Evolutionary conservation across 2,329 filamentous ascomycete species (phyloP).

Genomic region (Paramyrothecium roridum): DNA sequence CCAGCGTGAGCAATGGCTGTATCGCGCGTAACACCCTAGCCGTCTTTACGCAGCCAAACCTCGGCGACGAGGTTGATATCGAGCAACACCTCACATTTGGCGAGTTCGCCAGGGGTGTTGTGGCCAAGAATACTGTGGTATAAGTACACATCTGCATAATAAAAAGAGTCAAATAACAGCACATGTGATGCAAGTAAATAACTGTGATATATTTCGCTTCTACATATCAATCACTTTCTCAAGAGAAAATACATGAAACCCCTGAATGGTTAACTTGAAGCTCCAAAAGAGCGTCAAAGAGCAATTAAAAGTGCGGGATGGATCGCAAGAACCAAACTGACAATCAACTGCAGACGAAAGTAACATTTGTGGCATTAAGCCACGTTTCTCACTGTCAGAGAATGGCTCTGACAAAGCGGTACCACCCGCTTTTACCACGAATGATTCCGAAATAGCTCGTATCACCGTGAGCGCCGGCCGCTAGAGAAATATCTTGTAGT

Average conservation of each 20-base stretch:
- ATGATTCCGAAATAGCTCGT: not conserved
- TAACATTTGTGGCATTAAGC: not conserved
- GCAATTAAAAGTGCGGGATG: not conserved
- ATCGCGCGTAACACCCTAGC: conserved; percentile 86
- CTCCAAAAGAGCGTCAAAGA: not conserved
- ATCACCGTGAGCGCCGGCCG: not conserved
- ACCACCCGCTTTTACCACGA: not conserved
- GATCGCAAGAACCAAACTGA: not conserved
- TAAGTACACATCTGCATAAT: conserved; percentile 6
- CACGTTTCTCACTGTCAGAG: not conserved
- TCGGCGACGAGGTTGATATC: conserved; percentile 74
- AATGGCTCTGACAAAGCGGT: not conserved
- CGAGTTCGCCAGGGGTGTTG: conserved; percentile 65
- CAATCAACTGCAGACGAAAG: not conserved
- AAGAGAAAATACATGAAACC: not conserved
- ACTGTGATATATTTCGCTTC: not conserved
- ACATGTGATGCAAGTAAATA: not conserved
- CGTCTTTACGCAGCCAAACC: conserved; percentile 94
- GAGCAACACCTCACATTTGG: conserved; percentile 68
- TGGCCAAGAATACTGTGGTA: conserved; percentile 56
- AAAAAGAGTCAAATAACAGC: not conserved
- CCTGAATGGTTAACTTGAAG: not conserved
- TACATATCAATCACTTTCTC: not conserved
- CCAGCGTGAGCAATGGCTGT: conserved; percentile 44
- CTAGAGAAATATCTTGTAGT: too few relatives aligned